Evolutionary conservation across 140 eudicot species (phyloP), one percentile per base, ranked within the genome.

Genomic region (Oenanthe javanica): DNA sequence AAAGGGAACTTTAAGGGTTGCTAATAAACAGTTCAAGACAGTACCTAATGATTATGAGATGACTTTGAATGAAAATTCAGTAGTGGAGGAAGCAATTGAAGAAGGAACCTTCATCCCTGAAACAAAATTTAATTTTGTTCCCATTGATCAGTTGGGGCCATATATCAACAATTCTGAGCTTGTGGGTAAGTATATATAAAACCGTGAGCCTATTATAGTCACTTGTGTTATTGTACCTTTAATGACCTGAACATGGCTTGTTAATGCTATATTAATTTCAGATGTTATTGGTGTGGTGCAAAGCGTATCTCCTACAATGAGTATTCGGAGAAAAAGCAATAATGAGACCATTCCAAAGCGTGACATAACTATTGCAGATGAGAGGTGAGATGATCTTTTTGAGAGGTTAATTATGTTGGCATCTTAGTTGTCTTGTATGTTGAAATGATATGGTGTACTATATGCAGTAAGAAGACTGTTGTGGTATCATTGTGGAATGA

Each of bases 271-370:
- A 36, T 72, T 13, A 25, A 54, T 81, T 78, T n/a, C 83, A 95
- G 99, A 95, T 95, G 92, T 95, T 70, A 89, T 95, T 80, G 99
- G 99, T 25, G 99, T 95, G 38, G 97, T 95, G 81, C 92, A 93
- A 87, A 88, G 72, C 84, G 99, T 95, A 42, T 88, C 97, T 59
- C 91, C 97, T 49, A 95, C 97, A 57, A 80, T 87, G 96, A 95
- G 97, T 82, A 92, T 95, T 77, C 84, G 91, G 21, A 84, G 99
- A 87, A 95, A 95, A 77, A 87, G 81, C 69, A 89, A 95, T 78
- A 88, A 92, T 16, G 97, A 92, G 54, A 81, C 82, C 1, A 40
- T 93, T 27, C 90, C 97, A 18, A 95, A 95, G 80, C 97, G 97
- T 83, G 99, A 95, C 66, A 89, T 95, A 54, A 87, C 92, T 31